These are phyloP conservation scores for Colletotrichum brevisporum DNA, from an alignment of 2,329 filamentous ascomycete genomes.

Conservation along the genomic window DNA sequence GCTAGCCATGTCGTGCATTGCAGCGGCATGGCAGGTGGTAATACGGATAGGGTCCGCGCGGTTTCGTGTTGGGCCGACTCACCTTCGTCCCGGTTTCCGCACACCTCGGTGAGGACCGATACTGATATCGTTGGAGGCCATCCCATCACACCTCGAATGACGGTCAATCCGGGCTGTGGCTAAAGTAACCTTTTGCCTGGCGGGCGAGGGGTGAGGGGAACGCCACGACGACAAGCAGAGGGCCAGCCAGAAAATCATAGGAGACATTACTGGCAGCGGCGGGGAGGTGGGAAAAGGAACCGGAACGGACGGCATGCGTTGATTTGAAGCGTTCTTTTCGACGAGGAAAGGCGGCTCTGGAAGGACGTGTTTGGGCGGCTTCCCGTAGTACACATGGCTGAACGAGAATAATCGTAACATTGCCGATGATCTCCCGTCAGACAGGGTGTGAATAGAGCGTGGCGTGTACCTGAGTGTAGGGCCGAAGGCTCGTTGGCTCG, in stretches of 20 bases:
- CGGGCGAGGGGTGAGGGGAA: not conserved
- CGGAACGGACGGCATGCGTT: not conserved
- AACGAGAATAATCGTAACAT: not conserved
- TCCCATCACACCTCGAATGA: not conserved
- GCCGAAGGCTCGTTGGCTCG: constrained; percentile 40
- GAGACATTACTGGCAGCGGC: not conserved
- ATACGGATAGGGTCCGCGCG: not conserved
- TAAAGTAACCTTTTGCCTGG: not conserved
- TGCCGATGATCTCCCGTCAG: constrained; percentile 20
- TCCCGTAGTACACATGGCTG: constrained; percentile 10
- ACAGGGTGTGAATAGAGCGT: not conserved
- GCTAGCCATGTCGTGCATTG: constrained; percentile 30
- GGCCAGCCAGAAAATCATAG: not conserved
- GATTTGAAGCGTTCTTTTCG: not conserved
- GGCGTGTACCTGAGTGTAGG: constrained; percentile 15
- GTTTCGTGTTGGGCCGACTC: constrained; percentile 32
- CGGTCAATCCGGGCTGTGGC: too few species aligned
- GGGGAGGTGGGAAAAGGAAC: not conserved
- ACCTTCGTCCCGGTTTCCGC: constrained; percentile 36
- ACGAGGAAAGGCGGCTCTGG: not conserved
- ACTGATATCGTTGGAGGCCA: not conserved
- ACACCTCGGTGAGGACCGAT: constrained; percentile 33
- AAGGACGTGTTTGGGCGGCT: not conserved
- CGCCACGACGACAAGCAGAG: not conserved
- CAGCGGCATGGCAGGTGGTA: constrained; percentile 25